phyloP scores from a whole-genome alignment of 2,329 filamentous ascomycete genomes.

The Penicillium frequentans region DNA sequence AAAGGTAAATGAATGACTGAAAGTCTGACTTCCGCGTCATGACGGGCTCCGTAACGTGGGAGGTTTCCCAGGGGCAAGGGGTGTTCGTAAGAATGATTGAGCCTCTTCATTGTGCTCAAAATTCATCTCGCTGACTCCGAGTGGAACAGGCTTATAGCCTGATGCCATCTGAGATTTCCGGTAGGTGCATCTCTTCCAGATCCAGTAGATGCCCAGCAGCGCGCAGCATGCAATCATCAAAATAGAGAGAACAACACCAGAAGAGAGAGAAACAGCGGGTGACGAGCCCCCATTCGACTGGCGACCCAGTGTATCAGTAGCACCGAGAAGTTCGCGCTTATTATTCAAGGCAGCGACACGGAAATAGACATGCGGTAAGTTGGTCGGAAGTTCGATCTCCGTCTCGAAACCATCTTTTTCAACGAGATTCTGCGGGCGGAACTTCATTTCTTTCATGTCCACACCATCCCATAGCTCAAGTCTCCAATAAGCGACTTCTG shows the following conservation, averaged over 20 bases:
- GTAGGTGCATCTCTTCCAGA: not conserved
- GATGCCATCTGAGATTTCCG: not conserved
- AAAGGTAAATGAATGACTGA: not conserved
- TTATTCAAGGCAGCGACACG: not conserved
- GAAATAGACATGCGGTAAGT: not conserved
- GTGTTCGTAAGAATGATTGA: not conserved
- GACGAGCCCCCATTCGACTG: not conserved
- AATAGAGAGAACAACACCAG: not conserved
- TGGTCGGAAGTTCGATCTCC: not conserved
- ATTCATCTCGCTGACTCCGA: not conserved
- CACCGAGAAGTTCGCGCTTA: not conserved
- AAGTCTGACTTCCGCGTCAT: not conserved
- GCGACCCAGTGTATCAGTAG: not conserved
- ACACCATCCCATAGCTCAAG: not conserved
- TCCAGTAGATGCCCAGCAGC: not conserved
- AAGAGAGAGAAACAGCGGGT: not conserved
- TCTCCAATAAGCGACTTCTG: constrained; percentile 35
- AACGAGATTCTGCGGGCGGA: not conserved
- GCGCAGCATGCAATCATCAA: not conserved
- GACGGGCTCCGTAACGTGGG: not conserved
- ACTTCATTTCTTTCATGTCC: not conserved
- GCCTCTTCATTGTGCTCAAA: not conserved
- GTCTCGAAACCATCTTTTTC: not conserved
- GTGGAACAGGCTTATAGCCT: not conserved
- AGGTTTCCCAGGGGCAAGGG: not conserved